Base-by-base conservation (phyloP, 306 rosid species). In the Argentina anserina region DNA sequence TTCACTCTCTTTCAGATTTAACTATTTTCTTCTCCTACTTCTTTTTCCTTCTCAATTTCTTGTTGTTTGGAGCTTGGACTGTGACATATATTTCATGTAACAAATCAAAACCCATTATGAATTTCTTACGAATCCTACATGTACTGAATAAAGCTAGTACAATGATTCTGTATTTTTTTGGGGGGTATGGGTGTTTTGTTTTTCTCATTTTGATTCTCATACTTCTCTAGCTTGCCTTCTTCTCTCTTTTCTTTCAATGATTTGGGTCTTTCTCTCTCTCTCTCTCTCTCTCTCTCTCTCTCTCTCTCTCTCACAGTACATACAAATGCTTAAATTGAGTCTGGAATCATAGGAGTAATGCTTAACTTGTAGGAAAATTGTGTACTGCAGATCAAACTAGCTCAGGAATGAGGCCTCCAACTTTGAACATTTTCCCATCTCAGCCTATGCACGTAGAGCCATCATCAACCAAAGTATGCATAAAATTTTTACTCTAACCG, bases 391-490 rank as follows among this genome's bases (percentile, higher is more conserved):
- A 84, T 70, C 81, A 77, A 68, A 83, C 75, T 55, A 80, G 79
- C 67, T 81, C 87, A 12, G 90, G 92, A 70, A 90, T 89, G 93
- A 90, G 95, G 83, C 99, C 93, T 72, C 90, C 97, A 3, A 95
- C 97, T 76, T 84, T 95, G 82, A 95, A 95, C 82, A 95, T 95
- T 75, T 95, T 95, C 78, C 99, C 99, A 23, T 95, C 99, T 28
- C 90, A 87, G 80, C 99, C 99, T 72, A 95, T 95, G 99, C 93
- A 90, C 56, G 86, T 78, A 43, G 89, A 90, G 47, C 96, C 97
- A 52, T 78, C 89, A 45, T 87, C 95, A 60, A 75, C 90, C 42
- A 84, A 94, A 85, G 97, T 93, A 76, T 29, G 55, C 10, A 6
- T 64, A 11, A 6, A 36, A n/a, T n/a, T 37, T 33, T 41, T 1